These are phyloP conservation scores for Arabis hirsuta DNA, from an alignment of 345 rosid species.

Conservation along the genomic window DNA sequence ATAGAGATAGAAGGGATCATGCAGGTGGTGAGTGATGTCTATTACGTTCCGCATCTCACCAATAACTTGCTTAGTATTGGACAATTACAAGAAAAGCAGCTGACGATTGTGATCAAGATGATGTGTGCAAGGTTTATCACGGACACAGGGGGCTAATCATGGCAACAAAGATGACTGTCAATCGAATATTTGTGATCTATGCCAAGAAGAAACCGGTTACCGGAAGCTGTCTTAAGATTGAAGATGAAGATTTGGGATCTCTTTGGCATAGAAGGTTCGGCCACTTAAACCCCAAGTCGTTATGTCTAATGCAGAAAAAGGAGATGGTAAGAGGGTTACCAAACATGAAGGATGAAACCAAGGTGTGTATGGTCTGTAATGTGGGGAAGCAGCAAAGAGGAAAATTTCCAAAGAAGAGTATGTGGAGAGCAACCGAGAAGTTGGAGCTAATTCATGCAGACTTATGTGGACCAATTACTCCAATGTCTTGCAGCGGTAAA, in stretches of 20 bases:
- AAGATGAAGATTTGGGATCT: too few species aligned
- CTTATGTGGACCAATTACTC: too few species aligned
- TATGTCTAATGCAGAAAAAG: neutral
- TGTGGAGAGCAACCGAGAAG: neutral
- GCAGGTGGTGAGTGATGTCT: neutral
- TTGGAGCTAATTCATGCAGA: too few species aligned
- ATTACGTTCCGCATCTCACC: neutral
- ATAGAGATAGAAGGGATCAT: neutral
- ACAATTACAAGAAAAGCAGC: neutral
- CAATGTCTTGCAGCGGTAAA: too few species aligned
- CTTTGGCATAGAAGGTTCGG: neutral
- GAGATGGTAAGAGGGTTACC: neutral
- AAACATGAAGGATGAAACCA: neutral
- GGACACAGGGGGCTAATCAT: too few species aligned
- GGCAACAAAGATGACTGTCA: too few species aligned
- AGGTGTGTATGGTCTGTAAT: neutral
- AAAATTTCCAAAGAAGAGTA: neutral
- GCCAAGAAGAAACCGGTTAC: too few species aligned
- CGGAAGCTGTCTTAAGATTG: too few species aligned
- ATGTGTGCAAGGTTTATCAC: too few species aligned
- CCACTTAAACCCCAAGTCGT: neutral
- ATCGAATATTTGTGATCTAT: too few species aligned
- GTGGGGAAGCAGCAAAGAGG: neutral
- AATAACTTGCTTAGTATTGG: neutral
- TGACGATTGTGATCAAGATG: neutral